Base-by-base conservation (phyloP, 108 stramenopile species). In the Nitzschia sp. region DNA sequence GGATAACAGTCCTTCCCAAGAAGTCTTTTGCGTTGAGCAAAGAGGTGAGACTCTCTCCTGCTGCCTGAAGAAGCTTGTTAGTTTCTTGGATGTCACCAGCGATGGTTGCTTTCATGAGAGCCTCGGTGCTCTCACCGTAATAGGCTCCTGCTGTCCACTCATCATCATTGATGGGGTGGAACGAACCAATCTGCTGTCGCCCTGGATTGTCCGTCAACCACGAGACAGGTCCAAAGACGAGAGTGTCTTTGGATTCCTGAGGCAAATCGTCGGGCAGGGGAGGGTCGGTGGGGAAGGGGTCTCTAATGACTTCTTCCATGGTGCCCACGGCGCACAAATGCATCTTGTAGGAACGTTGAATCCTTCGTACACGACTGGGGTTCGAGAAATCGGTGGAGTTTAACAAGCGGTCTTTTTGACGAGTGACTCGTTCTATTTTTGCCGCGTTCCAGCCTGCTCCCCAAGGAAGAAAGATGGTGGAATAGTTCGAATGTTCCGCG, bases 401-500 rank as follows among this genome's bases (percentile, higher is more conserved):
- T 41, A 76, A 29, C 17, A 67, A 14, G 2, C 19, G 21, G 15
- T 69, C 67, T 67, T 80, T 77, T 53, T 70, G 10, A 26, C 44
- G 26, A 20, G 77, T 68, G 12, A 69, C 69, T 38, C 41, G 37
- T 41, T 66, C 65, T 3, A 73, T 76, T 48, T 63, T 73, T 22
- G 41, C 29, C 21, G 67, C 61, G 6, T 9, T 71, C 70, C 70
- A 80, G 21, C 56, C 50, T 0, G 76, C 72, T 0, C 79, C 79
- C 68, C 77, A 80, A 11, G 79, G 79, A 10, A 80, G 40, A 57
- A 77, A 80, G 43, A 80, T 57, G 11, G 76, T 69, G 19, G 79
- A 72, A 65, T 80, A 80, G 42, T 80, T 69, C 6, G 72, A 73
- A 15, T 37, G 38, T 41, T 37, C 43, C 7, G 48, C 61, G 20